A percentile compares a stretch with the other conserved stretches of the same genome.
These are phyloP conservation scores for Rhodamnia argentea DNA, from an alignment of 345 rosid species.

Conservation along the genomic window DNA sequence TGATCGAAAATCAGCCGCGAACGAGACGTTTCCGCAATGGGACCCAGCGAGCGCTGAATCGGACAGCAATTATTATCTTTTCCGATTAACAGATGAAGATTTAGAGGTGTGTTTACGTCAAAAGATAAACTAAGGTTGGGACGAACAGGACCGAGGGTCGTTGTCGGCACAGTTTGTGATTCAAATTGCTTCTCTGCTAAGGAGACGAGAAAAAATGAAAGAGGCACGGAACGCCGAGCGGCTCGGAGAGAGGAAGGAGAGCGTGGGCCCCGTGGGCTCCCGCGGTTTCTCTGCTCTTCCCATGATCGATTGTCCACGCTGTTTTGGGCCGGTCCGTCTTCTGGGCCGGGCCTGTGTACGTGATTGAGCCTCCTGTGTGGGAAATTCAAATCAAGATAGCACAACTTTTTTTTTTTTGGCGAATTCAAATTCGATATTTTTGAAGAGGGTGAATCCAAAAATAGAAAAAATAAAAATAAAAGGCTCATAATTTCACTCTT, in stretches of 20 bases:
- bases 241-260: neutral
- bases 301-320: neutral
- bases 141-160: neutral
- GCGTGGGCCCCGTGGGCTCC: neutral
- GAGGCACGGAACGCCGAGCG: neutral
- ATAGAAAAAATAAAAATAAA: neutral
- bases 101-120: neutral
- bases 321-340: neutral
- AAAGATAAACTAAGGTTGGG: neutral
- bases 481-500: neutral
- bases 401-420: neutral
- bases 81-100: neutral
- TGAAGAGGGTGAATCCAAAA: neutral
- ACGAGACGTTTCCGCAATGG: neutral
- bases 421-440: neutral
- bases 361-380: neutral
- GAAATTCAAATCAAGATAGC: neutral
- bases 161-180: neutral
- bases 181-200: slow-evolving; percentile 14
- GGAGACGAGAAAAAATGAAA: neutral
- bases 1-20: neutral
- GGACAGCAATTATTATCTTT: neutral
- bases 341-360: neutral
- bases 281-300: neutral
- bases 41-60: neutral